Evolutionary conservation across 441 rosid genomes (phyloP).

Genomic region (Omphalea diandra): DNA sequence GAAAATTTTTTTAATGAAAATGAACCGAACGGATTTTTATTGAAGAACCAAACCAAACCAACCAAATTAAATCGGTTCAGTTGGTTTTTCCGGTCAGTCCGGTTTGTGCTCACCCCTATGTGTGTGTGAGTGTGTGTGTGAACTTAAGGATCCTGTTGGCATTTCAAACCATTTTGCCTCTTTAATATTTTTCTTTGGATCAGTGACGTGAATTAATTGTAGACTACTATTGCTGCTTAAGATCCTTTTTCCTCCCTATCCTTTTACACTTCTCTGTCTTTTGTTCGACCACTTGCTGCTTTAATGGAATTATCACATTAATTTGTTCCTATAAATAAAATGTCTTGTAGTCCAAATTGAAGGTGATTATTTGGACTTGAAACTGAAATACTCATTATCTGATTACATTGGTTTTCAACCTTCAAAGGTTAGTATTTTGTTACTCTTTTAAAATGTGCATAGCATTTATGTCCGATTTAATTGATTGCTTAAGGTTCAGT

Average conservation of each 20-base stretch:
- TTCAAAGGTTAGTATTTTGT: background rate
- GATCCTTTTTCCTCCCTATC: background rate
- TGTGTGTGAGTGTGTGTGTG: too few species aligned
- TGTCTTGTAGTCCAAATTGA: background rate
- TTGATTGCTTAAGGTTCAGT: constrained; percentile 3
- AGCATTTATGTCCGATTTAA: background rate
- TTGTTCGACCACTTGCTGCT: background rate
- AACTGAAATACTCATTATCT: background rate
- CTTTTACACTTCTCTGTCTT: background rate
- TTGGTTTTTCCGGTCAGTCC: too few species aligned
- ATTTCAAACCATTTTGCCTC: background rate
- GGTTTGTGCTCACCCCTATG: too few species aligned
- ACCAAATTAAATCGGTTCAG: too few species aligned
- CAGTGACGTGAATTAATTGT: background rate
- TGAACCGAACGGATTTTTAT: too few species aligned
- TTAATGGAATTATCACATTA: background rate
- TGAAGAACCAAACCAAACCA: too few species aligned
- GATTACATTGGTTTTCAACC: background rate
- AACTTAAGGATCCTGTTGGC: background rate
- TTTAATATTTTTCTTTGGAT: background rate
- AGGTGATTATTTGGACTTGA: background rate
- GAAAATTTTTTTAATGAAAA: too few species aligned
- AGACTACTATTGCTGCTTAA: background rate
- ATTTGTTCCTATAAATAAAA: background rate
- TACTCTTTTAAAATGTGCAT: background rate